Conservation (phyloP, 345 rosid genomes). For the Carallia brachiata region DNA sequence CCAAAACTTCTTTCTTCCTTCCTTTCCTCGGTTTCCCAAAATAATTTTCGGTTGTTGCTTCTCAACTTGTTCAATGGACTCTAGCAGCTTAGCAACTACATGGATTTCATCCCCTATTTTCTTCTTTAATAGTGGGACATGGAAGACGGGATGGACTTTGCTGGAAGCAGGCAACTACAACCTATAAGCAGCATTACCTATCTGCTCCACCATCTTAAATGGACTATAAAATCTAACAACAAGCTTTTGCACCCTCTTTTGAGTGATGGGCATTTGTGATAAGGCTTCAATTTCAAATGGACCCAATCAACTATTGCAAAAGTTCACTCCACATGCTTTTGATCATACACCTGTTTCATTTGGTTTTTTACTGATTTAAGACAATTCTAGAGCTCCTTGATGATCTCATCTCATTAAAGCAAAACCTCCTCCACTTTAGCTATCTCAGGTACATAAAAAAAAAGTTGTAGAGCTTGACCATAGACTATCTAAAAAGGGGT, state of each 20-base stretch:
- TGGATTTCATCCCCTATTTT: not conserved
- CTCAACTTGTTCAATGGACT: too few relatives aligned
- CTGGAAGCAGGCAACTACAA: not conserved
- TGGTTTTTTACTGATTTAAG: not conserved
- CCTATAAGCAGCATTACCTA: not conserved
- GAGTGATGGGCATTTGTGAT: not conserved
- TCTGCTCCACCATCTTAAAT: not conserved
- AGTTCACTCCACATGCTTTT: not conserved
- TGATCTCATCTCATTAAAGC: rapidly evolving
- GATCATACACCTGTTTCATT: not conserved
- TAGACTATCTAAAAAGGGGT: not conserved
- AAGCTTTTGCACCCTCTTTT: too few relatives aligned
- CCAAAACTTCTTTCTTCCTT: too few relatives aligned
- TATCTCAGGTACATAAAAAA: not conserved
- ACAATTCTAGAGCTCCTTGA: not conserved
- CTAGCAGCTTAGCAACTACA: too few relatives aligned
- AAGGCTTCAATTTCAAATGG: not conserved
- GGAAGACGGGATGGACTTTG: not conserved
- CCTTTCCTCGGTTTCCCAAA: too few relatives aligned
- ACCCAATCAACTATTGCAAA: not conserved
- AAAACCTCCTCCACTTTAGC: not conserved
- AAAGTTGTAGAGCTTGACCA: not conserved
- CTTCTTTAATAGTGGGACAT: not conserved
- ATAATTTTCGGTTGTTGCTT: too few relatives aligned
- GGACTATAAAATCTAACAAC: not conserved